Evolutionary conservation across 1,284 basidiomycete genomes (phyloP).

Genomic region (Moniliella sp.): DNA sequence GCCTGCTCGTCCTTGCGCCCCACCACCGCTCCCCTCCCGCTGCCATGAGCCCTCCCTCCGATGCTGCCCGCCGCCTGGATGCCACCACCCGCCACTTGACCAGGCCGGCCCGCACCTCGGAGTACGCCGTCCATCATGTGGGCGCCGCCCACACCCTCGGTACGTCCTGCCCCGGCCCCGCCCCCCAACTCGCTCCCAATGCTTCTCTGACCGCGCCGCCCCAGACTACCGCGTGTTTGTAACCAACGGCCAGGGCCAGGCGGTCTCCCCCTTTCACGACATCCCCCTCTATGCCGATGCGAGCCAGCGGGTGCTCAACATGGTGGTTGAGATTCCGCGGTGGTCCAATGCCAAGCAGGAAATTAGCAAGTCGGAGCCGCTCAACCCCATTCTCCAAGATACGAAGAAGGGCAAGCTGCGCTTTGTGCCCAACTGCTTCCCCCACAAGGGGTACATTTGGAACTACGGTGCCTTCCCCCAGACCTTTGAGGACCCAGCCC

Average conservation of each 20-base stretch:
- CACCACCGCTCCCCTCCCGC: no score
- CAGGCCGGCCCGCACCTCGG: no score
- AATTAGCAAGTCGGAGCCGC: conserved; percentile 83
- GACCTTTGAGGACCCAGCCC: conserved; percentile 92
- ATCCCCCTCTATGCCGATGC: conserved; percentile 32
- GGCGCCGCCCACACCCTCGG: no score
- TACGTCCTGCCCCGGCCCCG: no score
- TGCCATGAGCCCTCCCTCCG: no score
- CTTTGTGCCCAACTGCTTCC: conserved; percentile 98
- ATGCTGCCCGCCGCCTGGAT: no score
- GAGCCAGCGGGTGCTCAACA: conserved; percentile 43
- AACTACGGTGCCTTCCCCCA: conserved; percentile 57
- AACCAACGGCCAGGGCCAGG: conserved; percentile 21
- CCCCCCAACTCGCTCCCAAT: no score
- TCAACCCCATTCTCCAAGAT: conserved; percentile 99
- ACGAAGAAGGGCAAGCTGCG: conserved; percentile 85
- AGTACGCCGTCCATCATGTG: no score
- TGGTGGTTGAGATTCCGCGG: conserved; percentile 58
- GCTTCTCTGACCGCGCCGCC: no score
- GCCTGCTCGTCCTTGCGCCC: no score
- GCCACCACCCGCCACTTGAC: no score
- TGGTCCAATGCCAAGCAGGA: conserved; percentile 98
- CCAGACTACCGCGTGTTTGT: conserved; percentile 82
- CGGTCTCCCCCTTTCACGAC: conserved; percentile 31
- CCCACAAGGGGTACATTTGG: conserved; percentile 67